Percentiles rank a stretch among this genome's conserved stretches.
These are phyloP conservation scores for Adansonia gregorii DNA, from an alignment of 441 rosid genomes.

Conservation along the genomic window DNA sequence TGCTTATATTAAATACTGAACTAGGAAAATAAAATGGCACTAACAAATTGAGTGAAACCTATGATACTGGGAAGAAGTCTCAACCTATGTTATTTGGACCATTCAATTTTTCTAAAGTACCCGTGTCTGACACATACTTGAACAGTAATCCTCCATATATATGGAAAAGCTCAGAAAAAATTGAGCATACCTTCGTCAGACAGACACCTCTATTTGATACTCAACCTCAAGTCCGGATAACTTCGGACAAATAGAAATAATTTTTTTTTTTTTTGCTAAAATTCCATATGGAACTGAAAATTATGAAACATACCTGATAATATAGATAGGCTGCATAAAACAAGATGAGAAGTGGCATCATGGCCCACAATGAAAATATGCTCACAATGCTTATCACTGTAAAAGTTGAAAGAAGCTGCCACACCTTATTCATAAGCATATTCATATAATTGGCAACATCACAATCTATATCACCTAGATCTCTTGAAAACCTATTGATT, in stretches of 20 bases:
- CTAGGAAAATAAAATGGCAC: not conserved
- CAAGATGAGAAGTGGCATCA: conserved; percentile 90
- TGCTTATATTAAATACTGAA: not conserved
- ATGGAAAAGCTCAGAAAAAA: not conserved
- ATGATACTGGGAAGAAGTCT: conserved; percentile 2
- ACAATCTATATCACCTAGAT: conserved; percentile 88
- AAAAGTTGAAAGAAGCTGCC: conserved; percentile 95
- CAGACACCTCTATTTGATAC: too few species aligned
- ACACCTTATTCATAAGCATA: conserved; percentile 71
- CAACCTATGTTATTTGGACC: not conserved
- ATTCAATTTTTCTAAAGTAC: conserved; percentile 1
- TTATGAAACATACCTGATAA: conserved; percentile 71
- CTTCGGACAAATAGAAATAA: too few species aligned
- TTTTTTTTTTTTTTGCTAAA: not conserved
- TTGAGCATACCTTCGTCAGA: too few species aligned
- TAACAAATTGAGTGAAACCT: not conserved
- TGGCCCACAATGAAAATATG: conserved; percentile 94
- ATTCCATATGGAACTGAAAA: not conserved
- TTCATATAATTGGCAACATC: conserved; percentile 72
- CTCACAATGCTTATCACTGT: conserved; percentile 82
- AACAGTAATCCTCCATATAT: conserved; percentile 1
- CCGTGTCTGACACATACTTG: not conserved
- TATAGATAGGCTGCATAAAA: conserved; percentile 93
- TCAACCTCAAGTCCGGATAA: too few species aligned
- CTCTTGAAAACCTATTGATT: conserved; percentile 94